Conservation (phyloP, 2,329 filamentous ascomycete species). For the Ascochyta viciae-villosae region DNA sequence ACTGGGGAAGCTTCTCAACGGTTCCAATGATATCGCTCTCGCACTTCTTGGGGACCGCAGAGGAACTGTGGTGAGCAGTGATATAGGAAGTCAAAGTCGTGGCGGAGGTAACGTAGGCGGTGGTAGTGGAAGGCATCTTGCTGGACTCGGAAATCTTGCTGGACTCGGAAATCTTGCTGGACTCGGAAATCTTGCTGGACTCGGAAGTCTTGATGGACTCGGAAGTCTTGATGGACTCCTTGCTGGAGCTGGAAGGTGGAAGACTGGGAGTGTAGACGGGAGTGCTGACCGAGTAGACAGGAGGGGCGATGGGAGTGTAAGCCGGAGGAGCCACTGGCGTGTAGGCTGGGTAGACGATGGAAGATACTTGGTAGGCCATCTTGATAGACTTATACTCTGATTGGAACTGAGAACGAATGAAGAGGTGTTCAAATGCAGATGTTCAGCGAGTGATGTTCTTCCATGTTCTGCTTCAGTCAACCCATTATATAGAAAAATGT, state of each 20-base stretch:
- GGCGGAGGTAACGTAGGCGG: slow-evolving; percentile 14
- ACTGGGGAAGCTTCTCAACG: slow-evolving; percentile 12
- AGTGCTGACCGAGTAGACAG: neutral
- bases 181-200: too few relatives aligned
- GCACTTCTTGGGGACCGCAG: slow-evolving; percentile 6
- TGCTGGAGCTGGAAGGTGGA: too few relatives aligned
- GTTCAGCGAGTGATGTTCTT: slow-evolving; percentile 12
- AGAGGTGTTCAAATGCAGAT: slow-evolving; percentile 7
- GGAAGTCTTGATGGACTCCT: too few relatives aligned
- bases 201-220: too few relatives aligned
- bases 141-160: neutral
- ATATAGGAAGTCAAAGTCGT: slow-evolving; percentile 14
- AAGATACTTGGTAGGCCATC: slow-evolving; percentile 19
- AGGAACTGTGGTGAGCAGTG: slow-evolving; percentile 14
- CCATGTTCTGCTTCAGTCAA: slow-evolving; percentile 2
- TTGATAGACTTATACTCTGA: slow-evolving; percentile 8
- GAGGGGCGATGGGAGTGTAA: neutral
- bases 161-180: neutral
- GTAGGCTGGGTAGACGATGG: slow-evolving; percentile 14
- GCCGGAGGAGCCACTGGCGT: slow-evolving; percentile 10
- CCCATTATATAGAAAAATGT: slow-evolving; percentile 16
- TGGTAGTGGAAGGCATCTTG: slow-evolving; percentile 14
- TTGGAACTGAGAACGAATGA: slow-evolving; percentile 17
- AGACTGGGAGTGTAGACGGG: neutral
- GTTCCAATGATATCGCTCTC: slow-evolving; percentile 13